phyloP scores from a whole-genome alignment of 768 basidiomycete species.

The Lactarius sanguifluus region DNA sequence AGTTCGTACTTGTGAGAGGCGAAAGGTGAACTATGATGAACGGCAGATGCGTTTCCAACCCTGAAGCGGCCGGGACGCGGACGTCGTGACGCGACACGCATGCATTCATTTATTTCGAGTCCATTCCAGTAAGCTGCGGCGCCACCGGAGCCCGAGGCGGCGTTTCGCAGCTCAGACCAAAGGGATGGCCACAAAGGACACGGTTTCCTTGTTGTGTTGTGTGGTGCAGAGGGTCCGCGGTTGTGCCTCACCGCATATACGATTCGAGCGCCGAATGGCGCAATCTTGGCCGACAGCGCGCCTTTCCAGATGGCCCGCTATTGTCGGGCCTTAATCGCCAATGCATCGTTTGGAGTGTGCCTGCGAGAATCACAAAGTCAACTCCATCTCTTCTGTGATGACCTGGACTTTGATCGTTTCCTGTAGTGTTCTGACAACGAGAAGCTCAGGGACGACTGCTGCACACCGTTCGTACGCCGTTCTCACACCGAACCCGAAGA shows the following conservation, averaged over 20 bases:
- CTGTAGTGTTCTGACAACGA: not conserved
- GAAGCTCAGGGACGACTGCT: not conserved
- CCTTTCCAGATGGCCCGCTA: not conserved
- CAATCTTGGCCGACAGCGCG: not conserved
- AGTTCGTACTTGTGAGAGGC: too few species aligned
- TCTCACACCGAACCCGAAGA: not conserved
- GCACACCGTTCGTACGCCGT: not conserved
- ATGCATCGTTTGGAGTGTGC: not conserved
- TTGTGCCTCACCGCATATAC: not conserved
- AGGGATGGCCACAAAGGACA: not conserved
- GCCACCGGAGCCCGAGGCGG: not conserved
- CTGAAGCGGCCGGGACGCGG: not conserved
- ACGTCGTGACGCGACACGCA: not conserved
- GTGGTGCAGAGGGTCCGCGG: not conserved
- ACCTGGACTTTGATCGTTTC: not conserved
- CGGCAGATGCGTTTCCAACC: not conserved
- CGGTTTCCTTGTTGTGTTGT: not conserved
- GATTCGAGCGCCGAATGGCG: not conserved
- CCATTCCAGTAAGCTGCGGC: not conserved
- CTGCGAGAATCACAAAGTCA: not conserved
- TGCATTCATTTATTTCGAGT: not conserved
- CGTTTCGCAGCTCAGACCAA: not conserved
- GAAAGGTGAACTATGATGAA: too few species aligned
- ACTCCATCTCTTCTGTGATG: not conserved
- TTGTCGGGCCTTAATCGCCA: not conserved